These are phyloP conservation scores for Phytophthora tentaculata DNA, from an alignment of 352 stramenopile species.

Conservation along the genomic window DNA sequence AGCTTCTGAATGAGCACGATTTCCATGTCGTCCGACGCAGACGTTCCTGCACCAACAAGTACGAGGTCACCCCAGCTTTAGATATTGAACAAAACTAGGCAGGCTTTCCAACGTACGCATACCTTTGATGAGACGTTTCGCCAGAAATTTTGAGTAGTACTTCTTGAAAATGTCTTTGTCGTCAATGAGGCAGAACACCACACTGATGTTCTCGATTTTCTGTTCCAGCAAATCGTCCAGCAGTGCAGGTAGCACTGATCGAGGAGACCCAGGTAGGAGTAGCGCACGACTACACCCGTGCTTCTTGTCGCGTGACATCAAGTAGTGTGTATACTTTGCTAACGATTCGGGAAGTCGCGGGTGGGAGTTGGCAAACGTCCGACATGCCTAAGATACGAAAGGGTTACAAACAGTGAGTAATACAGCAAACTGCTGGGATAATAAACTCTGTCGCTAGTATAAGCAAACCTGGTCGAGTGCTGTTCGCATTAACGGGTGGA, in stretches of 20 bases:
- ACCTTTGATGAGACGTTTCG: slow-evolving; percentile 89
- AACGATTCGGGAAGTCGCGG: slow-evolving; percentile 78
- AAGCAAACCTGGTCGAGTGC: slow-evolving; percentile 77
- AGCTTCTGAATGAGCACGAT: slow-evolving; percentile 84
- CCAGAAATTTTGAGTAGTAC: slow-evolving; percentile 87
- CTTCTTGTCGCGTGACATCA: slow-evolving; percentile 84
- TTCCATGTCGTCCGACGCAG: slow-evolving; percentile 79
- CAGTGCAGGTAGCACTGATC: slow-evolving; percentile 17
- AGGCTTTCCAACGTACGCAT: neutral
- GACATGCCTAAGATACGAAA: slow-evolving; percentile 58
- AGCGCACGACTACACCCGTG: slow-evolving; percentile 25
- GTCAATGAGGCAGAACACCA: slow-evolving; percentile 90
- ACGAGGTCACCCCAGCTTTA: neutral
- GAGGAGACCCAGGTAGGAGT: slow-evolving; percentile 32
- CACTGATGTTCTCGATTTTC: slow-evolving; percentile 83
- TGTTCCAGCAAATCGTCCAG: slow-evolving; percentile 71
- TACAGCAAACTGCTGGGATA: neutral
- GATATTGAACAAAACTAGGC: neutral
- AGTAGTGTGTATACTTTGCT: slow-evolving; percentile 84
- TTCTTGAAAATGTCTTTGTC: slow-evolving; percentile 92
- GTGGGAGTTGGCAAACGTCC: slow-evolving; percentile 85
- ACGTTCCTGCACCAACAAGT: slow-evolving; percentile 44
- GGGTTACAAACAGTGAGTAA: neutral
- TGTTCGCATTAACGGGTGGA: slow-evolving; percentile 82
- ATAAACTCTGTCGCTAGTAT: neutral